Evolutionary conservation across 345 rosid genomes (phyloP).

Genomic region (Rubroshorea leprosula): DNA sequence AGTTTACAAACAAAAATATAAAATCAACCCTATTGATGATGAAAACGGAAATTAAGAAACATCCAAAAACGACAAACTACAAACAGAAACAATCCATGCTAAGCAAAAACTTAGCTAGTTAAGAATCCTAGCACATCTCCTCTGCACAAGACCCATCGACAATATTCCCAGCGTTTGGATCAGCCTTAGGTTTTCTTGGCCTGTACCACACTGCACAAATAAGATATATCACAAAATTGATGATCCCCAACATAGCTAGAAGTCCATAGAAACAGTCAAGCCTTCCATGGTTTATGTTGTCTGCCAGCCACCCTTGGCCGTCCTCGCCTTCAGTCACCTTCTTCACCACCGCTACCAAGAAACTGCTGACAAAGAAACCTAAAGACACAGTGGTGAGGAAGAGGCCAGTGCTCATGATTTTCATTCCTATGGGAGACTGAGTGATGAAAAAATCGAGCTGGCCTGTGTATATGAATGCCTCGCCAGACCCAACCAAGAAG

Average conservation of each 20-base stretch:
- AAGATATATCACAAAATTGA: constrained; percentile 34
- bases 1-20: too few relatives aligned
- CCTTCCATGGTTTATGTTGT: constrained; percentile 45
- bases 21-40: too few relatives aligned
- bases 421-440: constrained; percentile 63
- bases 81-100: too few relatives aligned
- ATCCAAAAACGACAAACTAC: too few relatives aligned
- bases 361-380: constrained; percentile 57
- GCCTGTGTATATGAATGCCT: constrained; percentile 62
- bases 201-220: constrained; percentile 36
- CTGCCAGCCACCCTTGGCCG: constrained; percentile 40
- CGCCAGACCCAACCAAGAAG: constrained; percentile 63
- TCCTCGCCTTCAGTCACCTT: constrained; percentile 27
- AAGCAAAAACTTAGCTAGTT: too few relatives aligned
- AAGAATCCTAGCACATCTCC: constrained; percentile 28
- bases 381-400: constrained; percentile 58
- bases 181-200: constrained; percentile 17
- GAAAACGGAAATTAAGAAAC: too few relatives aligned
- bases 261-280: constrained; percentile 50
- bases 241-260: constrained; percentile 31
- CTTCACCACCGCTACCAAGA: constrained; percentile 46
- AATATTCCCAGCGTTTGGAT: constrained; percentile 15
- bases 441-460: constrained; percentile 72
- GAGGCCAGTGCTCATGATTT: constrained; percentile 66
- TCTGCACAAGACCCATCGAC: constrained; percentile 29